These are phyloP conservation scores for Penicillium mononematosum DNA, from an alignment of 495 filamentous ascomycete species.

Conservation along the genomic window DNA sequence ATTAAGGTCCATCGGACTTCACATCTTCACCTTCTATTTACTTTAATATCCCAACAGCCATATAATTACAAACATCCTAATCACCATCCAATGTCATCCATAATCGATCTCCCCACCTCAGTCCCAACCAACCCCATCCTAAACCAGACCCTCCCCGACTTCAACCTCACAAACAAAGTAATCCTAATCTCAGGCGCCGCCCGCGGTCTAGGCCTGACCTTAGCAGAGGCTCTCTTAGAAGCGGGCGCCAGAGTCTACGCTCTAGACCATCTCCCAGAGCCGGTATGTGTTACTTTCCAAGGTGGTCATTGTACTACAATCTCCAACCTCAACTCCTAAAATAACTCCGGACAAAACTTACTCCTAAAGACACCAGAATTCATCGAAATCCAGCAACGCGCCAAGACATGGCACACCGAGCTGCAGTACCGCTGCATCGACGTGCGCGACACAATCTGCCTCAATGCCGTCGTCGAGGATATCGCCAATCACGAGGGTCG, in stretches of 20 bases:
- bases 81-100: background rate
- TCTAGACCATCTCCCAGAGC: constrained; percentile 45
- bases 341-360: constrained; percentile 16
- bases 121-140: background rate
- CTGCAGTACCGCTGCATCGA: constrained; percentile 80
- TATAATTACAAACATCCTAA: background rate
- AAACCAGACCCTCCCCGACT: constrained; percentile 58
- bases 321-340: background rate
- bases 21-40: background rate
- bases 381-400: constrained; percentile 60
- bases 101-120: background rate
- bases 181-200: constrained; percentile 76
- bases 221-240: constrained; percentile 74
- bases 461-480: constrained; percentile 64
- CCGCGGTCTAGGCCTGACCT: constrained; percentile 76
- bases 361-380: constrained; percentile 54
- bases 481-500: constrained; percentile 71
- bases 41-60: background rate
- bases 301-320: constrained; percentile 15
- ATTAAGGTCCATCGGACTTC: background rate
- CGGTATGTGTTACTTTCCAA: constrained; percentile 26
- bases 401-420: constrained; percentile 64
- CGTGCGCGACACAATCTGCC: constrained; percentile 69
- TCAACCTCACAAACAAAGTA: constrained; percentile 73
- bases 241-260: constrained; percentile 68